Base-by-base conservation (phyloP, 306 rosid genomes). In the Quercus aquifolioides region DNA sequence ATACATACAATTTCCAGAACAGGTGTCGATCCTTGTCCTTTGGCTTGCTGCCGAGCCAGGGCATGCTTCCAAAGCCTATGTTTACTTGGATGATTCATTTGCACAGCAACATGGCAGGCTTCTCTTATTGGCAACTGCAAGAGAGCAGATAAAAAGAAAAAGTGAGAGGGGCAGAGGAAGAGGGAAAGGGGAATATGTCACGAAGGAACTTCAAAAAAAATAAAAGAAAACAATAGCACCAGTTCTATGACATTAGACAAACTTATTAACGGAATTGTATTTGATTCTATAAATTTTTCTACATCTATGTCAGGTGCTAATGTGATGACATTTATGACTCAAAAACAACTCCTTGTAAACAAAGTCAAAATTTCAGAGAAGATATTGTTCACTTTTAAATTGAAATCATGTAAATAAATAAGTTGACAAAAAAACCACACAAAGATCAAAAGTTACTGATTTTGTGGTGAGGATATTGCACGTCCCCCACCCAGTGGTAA, bases 61-160 rank as follows among this genome's bases (percentile, higher is more conserved):
- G 92, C 92, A 85, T 92, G 99, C 82, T 92, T 92, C 99, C 99
- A 95, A 75, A 95, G 94, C 81, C 91, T 91, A 71, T 92, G 92
- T 85, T 89, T 92, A 82, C 89, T 86, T 7, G 99, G 99, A 85
- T 89, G 91, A 81, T 87, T 73, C 81, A 86, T 87, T 83, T 94
- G 98, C 68, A 91, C 59, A 64, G 98, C 98, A 82, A 91, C 98
- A 80, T 94, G 98, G 70, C 97, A 94, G 70, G 98, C 98, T 87
- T 94, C 98, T 86, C 89, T 91, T 78, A 92, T 94, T 58, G 98
- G 98, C 98, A 94, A 88, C 98, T 94, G 86, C 78, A 33, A 43
- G 31, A 79, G 59, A 75, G 73, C 38, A 77, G 78, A 33, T 21
- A 13, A 81, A 65, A 52, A 59, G 65, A 67, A 52, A 73, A 55